A percentile compares a stretch with the other conserved stretches of the same genome.
Evolutionary conservation across 2,329 filamentous ascomycete genomes (phyloP).

Genomic region (Dothistroma septosporum): DNA sequence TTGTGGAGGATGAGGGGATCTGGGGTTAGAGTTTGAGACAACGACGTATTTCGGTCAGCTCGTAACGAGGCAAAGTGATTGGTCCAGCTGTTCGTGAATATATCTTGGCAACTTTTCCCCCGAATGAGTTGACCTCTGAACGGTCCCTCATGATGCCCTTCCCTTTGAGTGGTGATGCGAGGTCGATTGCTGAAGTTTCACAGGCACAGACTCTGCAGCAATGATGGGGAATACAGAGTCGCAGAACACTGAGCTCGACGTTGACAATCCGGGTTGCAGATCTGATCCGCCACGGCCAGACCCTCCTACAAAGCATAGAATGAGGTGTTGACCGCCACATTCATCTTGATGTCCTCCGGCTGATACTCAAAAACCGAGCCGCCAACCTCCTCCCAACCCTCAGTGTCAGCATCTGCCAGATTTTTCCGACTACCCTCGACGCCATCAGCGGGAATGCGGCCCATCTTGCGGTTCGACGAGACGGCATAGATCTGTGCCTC

Average conservation of each 20-base stretch:
- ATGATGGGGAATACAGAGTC: too few species aligned
- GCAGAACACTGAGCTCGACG: too few species aligned
- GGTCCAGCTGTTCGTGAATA: background rate
- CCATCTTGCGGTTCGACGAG: conserved; percentile 4
- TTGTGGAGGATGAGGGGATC: background rate
- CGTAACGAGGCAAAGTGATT: background rate
- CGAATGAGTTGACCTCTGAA: background rate
- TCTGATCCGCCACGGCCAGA: background rate
- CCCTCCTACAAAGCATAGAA: conserved; percentile 1
- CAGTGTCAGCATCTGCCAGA: conserved; percentile 4
- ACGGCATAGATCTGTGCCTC: conserved; percentile 2
- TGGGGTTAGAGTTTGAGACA: conserved; percentile 1
- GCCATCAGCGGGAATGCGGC: background rate
- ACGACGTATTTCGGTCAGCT: background rate
- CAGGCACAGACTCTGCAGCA: too few species aligned
- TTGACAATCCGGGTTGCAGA: background rate
- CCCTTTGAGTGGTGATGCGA: too few species aligned
- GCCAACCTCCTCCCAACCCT: conserved; percentile 8
- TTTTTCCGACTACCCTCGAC: conserved; percentile 5
- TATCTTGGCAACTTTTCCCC: background rate
- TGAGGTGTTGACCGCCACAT: conserved; percentile 1
- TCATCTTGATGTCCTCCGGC: conserved; percentile 12
- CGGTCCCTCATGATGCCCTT: too few species aligned
- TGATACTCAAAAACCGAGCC: conserved; percentile 6
- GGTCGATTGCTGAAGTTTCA: too few species aligned